Base-by-base conservation (phyloP, 495 filamentous ascomycete genomes). In the Aspergillus taichungensis region DNA sequence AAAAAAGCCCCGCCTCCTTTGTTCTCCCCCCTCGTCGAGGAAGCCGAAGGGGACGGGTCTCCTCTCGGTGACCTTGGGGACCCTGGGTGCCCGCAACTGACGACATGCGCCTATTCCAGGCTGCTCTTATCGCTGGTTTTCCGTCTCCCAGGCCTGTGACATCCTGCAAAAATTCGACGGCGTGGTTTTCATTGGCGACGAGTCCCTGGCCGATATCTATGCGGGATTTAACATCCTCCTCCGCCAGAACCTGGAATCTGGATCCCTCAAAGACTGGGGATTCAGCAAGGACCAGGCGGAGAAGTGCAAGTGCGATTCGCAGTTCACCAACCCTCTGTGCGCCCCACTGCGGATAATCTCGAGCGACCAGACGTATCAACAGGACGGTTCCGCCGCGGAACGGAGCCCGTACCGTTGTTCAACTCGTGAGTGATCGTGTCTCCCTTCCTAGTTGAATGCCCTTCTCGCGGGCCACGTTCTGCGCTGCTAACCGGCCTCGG, bases 161-260 rank as follows among this genome's bases (percentile, higher is more conserved):
- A 70, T 75, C 12, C 61, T 75, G 13, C 62, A 68, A 31, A 66
- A 69, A 27, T 74, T 75, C 46, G 68, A 72, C 33, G 56, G 58
- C 8, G 42, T 75, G 9, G 42, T 66, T 30, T 75, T 75, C 43
- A 48, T 73, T 40, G 73, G 73, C 12, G 71, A 75, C 46, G 58
- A 73, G 38, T 52, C 64, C 37, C 55, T 71, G 6, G 56, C 59
- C 49, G 56, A 62, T 24, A 58, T 72, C 40, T 75, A 77, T 46
- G 57, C 62, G 11, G 69, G 64, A 13, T 68, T 77, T 50, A 75
- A 75, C 43, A 62, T 74, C 38, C 60, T 77, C 24, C 63, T 75
- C 6, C 59, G 69, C 13, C 55, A 71, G 53, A 56, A 75, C 43
- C 45, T 75, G 29, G 61, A 58, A 5, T 50, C 57, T 11, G 72